Evolutionary conservation across 768 basidiomycete genomes (phyloP).

Genomic region (Pleurotus ostreatus): DNA sequence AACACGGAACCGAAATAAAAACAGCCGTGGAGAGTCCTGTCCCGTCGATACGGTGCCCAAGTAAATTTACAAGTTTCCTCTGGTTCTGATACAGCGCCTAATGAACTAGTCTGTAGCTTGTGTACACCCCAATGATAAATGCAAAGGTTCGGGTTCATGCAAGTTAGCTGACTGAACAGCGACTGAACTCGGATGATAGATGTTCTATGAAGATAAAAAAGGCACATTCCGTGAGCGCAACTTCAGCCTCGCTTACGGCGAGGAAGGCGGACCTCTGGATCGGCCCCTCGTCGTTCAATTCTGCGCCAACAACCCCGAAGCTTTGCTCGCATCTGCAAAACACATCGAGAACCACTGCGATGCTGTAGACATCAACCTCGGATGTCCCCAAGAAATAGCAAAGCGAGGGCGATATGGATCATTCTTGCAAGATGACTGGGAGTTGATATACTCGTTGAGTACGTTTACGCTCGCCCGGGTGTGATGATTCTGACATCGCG

Average conservation of each 20-base stretch:
- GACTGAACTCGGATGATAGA: constrained; percentile 30
- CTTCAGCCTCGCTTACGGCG: constrained; percentile 67
- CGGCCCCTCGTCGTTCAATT: constrained; percentile 91
- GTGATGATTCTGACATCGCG: background rate
- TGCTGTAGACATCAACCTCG: constrained; percentile 91
- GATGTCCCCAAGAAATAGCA: constrained; percentile 96
- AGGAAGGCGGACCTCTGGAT: constrained; percentile 81
- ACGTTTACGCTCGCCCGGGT: constrained; percentile 18
- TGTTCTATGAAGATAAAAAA: constrained; percentile 53
- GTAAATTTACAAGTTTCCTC: constrained; percentile 30
- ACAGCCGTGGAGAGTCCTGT: constrained; percentile 87
- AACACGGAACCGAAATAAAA: background rate
- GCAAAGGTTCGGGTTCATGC: constrained; percentile 54
- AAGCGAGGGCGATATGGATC: constrained; percentile 82
- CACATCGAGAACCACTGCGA: constrained; percentile 79
- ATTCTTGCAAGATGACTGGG: constrained; percentile 95
- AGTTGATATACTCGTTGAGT: constrained; percentile 79
- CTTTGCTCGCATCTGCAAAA: constrained; percentile 73
- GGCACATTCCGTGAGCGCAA: constrained; percentile 55
- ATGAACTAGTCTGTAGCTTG: constrained; percentile 42
- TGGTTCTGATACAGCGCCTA: background rate
- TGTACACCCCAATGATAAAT: constrained; percentile 99
- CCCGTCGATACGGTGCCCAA: constrained; percentile 78
- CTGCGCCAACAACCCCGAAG: constrained; percentile 84
- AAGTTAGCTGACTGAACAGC: too few relatives aligned